Evolutionary conservation across 2,329 filamentous ascomycete genomes (phyloP), one percentile per base, ranked within the genome.

Genomic region (Hymenoscyphus linearis): DNA sequence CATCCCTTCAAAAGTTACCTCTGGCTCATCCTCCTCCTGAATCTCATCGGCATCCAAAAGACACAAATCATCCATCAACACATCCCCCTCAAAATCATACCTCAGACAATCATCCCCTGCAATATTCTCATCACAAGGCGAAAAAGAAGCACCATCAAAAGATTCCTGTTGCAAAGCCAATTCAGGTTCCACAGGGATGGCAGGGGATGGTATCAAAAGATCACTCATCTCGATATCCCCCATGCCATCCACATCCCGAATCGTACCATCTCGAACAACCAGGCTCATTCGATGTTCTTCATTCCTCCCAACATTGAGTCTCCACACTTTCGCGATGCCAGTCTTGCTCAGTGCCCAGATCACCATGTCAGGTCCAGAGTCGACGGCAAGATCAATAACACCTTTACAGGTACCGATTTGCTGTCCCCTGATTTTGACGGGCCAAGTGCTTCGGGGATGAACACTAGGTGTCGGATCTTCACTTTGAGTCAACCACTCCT

Each of bases 271-370:
- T 60, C 69, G 61, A 26, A 68, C 58, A 16, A 73, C 66, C 22
- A 58, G 64, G 14, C 59, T 31, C n/a, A 57, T 60, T 36, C 56
- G 54, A 7, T 62, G 22, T n/a, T 25, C 35, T 26, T 62, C 60
- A 18, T 58, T 16, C 18, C 57, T 56, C 9, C 67, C 70, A 61
- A 62, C 71, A 13, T 77, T 75, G 4, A 84, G 69, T 58, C 79
- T 76, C 74, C 80, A 82, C 6, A 77, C 74, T 5, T 71, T 75
- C 2, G 78, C 79, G 61, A 75, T 70, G 0, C 79, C 78, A 37
- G 75, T 68, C 1, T 73, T 71, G 16, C 74, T 72, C 65, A 85
- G 82, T 0, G 78, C 80, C 79, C 81, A 84, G n/a, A 85, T 72
- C 0, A 76, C 73, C 34, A 83, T 74, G 22, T 77, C 74, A 34